Evolutionary conservation across 2,329 filamentous ascomycete species (phyloP).

Genomic region (Trematosphaeria pertusa): DNA sequence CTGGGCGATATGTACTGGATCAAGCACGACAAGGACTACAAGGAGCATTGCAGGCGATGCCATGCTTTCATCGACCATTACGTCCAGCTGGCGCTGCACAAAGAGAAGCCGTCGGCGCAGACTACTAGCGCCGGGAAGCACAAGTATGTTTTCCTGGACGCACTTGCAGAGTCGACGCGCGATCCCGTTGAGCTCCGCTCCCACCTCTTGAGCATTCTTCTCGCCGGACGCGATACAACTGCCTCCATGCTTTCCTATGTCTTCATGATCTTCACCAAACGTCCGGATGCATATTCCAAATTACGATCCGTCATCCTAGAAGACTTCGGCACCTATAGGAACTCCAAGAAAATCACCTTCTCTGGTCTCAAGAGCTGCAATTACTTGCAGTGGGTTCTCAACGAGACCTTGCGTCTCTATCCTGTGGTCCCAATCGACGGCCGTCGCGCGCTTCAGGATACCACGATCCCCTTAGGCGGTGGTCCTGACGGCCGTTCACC

Average conservation of each 20-base stretch:
- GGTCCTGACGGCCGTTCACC: slow-evolving; percentile 44
- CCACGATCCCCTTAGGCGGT: slow-evolving; percentile 44
- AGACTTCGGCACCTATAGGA: slow-evolving; percentile 51
- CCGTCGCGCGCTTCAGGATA: slow-evolving; percentile 39
- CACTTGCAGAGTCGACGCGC: slow-evolving; percentile 77
- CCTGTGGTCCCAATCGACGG: slow-evolving; percentile 42
- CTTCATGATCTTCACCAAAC: slow-evolving; percentile 55
- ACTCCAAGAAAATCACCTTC: slow-evolving; percentile 52
- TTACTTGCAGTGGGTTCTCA: slow-evolving; percentile 43
- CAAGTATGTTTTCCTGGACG: slow-evolving; percentile 81
- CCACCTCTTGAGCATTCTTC: slow-evolving; percentile 79
- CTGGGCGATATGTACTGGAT: slow-evolving; percentile 43
- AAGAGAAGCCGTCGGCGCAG: slow-evolving; percentile 18
- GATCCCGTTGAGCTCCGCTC: slow-evolving; percentile 73
- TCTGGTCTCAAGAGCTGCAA: slow-evolving; percentile 37
- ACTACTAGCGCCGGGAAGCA: slow-evolving; percentile 25
- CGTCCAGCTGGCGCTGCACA: slow-evolving; percentile 28
- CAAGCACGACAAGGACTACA: slow-evolving; percentile 35
- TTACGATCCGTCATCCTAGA: slow-evolving; percentile 45
- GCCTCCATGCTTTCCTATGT: slow-evolving; percentile 79
- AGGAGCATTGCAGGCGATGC: slow-evolving; percentile 33
- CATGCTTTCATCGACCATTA: slow-evolving; percentile 37
- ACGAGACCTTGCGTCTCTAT: slow-evolving; percentile 45
- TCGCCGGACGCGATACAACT: slow-evolving; percentile 88
- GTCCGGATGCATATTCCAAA: slow-evolving; percentile 43